Evolutionary conservation across 768 basidiomycete genomes (phyloP).

Genomic region (Amanita muscaria): DNA sequence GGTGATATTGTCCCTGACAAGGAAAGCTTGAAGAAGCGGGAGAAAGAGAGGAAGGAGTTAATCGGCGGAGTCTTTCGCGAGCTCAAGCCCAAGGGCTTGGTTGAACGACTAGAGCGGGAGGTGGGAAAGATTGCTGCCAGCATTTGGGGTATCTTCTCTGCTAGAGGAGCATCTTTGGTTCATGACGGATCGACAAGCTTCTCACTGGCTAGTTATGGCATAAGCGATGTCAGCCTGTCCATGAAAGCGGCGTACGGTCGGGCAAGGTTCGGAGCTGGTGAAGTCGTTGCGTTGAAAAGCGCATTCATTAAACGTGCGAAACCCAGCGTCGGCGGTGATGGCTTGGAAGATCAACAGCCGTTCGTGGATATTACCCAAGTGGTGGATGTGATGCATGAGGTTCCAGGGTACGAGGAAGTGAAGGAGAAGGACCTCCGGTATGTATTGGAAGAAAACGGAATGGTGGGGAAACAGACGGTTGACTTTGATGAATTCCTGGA

Average conservation of each 20-base stretch:
- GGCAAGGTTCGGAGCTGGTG: conserved; percentile 36
- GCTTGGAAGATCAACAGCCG: conserved; percentile 21
- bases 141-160: background rate
- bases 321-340: conserved; percentile 17
- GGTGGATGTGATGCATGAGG: conserved; percentile 33
- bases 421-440: conserved; percentile 59
- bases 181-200: conserved; percentile 9
- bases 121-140: background rate
- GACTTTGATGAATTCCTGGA: conserved; percentile 86
- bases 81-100: conserved; percentile 10
- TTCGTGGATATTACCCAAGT: conserved; percentile 31
- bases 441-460: conserved; percentile 70
- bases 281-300: conserved; percentile 30
- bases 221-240: conserved; percentile 7
- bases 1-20: conserved; percentile 25
- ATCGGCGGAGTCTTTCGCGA: conserved; percentile 17
- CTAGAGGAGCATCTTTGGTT: background rate
- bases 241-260: conserved; percentile 21
- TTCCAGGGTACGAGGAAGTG: conserved; percentile 52
- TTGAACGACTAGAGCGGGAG: conserved; percentile 13
- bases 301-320: conserved; percentile 31
- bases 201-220: conserved; percentile 22
- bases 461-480: conserved; percentile 44
- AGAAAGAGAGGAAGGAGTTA: conserved; percentile 17
- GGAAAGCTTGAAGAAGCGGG: background rate